Base-by-base conservation (phyloP, 192 early-diverging fungal genomes). In the Gamsiella multidivaricata region DNA sequence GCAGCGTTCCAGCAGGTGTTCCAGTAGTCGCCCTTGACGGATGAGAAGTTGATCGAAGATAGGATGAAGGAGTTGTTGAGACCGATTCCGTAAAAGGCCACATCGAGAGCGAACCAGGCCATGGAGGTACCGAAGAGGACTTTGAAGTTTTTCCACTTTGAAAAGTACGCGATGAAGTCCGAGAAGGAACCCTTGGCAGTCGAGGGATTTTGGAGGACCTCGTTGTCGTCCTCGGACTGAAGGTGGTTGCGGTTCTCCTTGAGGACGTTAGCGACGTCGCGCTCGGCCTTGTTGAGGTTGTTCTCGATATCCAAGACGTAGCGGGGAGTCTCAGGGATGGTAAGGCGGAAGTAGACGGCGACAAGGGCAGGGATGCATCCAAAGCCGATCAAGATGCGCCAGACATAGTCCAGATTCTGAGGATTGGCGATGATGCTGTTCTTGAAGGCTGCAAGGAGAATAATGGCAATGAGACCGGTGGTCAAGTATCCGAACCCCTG, bases 251-350 rank as follows among this genome's bases (percentile, higher is more conserved):
- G 81, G 65, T 81, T 52, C 20, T 75, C 79, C 34, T 79, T 79
- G 14, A 85, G 49, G 58, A 87, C 74, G 31, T 45, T 70, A 14
- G 69, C 58, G 52, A 84, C 81, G 65, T 86, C 86, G 18, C 67
- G 66, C n/a, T 83, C 73, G 64, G 87, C 84, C 70, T 86, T 84
- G 65, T 94, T 88, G 52, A 90, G 78, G 59, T 95, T 90, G 25
- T 90, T 90, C 56, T 85, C 82, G 54, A 94, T 89, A 79, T 91
- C 88, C 57, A 90, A 81, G 49, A 82, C 82, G 45, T 90, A 98
- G 69, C 95, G 93, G 17, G 96, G 96, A 33, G 96, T 96, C 82
- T 98, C 96, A 43, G 95, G 94, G 65, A 97, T 96, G 54, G 94
- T 96, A 43, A 94, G 54, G 52, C 94, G 93, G 86, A 89, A 97